Evolutionary conservation across 345 rosid genomes (phyloP), one percentile per base, ranked within the genome.

Genomic region (Hevea brasiliensis): DNA sequence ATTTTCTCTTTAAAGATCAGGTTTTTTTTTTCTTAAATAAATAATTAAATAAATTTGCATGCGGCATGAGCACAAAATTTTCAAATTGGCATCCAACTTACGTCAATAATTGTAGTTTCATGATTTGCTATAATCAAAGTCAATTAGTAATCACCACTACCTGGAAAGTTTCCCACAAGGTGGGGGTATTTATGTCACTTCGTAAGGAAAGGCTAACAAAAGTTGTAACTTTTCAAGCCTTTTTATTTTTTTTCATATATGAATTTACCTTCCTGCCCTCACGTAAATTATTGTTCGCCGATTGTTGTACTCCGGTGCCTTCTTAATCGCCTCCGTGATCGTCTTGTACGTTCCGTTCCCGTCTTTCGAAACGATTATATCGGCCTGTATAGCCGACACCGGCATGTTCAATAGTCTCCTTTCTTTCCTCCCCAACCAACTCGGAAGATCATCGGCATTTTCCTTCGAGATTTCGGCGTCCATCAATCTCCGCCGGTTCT

Each of bases 281-380:
- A 95, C 96, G 82, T 91, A 91, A 71, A 95, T 95, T 42, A 95
- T 82, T 40, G 81, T 84, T 69, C 99, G 92, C 76, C 91, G 90
- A 42, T 45, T 65, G 41, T 93, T 91, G 54, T 80, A 54, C 78
- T 91, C 89, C 44, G 98, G 97, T 73, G 88, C 96, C 76, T 82
- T 89, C 84, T 95, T 95, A 74, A 95, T 91, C 48, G 99, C 99
- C 79, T 89, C 97, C 27, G 88, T 23, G 37, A 95, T 89, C 66
- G 97, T 95, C 81, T 87, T 91, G 66, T 74, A 81, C 68, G 96
- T 93, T 26, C 98, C 99, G 75, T 82, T 93, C 13, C 99, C 99
- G 71, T 86, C 93, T 44, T 82, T 63, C 12, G 99, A 93, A 40
- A 95, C 99, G 65, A 89, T 72, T 8, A 95, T 87, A 71, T 95